phyloP scores from a whole-genome alignment of 805 yeast species.

The Ogataea siamensis region DNA sequence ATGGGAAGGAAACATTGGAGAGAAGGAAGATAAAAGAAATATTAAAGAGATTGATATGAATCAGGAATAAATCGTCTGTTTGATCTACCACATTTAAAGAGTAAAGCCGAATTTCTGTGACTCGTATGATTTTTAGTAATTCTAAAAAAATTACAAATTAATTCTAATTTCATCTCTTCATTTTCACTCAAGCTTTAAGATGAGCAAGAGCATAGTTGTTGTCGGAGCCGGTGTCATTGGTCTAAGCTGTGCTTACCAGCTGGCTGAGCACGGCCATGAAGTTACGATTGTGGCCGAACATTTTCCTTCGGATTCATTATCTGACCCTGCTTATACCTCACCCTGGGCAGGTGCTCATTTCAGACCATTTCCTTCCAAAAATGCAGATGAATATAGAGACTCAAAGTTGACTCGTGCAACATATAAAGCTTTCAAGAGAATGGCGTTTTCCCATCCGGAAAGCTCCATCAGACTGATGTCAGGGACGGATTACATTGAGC shows the following conservation, averaged over 20 bases:
- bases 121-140: too few relatives aligned
- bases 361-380: conserved; percentile 60
- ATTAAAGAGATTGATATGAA: neutral
- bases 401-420: conserved; percentile 49
- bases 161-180: neutral
- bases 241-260: conserved; percentile 47
- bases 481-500: conserved; percentile 58
- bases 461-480: conserved; percentile 49
- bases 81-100: neutral
- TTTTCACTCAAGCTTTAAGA: neutral
- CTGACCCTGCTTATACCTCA: conserved; percentile 45
- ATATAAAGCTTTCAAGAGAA: conserved; percentile 38
- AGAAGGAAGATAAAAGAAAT: conserved; percentile 20
- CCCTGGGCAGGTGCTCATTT: conserved; percentile 82
- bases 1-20: conserved; percentile 47
- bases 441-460: conserved; percentile 45
- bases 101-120: neutral
- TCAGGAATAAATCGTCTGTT: neutral
- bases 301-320: conserved; percentile 34
- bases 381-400: conserved; percentile 42
- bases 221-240: conserved; percentile 64
- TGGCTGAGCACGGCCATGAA: conserved; percentile 37
- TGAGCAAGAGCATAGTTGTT: conserved; percentile 33
- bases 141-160: neutral
- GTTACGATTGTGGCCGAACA: conserved; percentile 45